Percentiles rank a stretch among this genome's conserved stretches.
phyloP scores from a whole-genome alignment of 805 yeast species.

The Kodamaea lidongshanica region DNA sequence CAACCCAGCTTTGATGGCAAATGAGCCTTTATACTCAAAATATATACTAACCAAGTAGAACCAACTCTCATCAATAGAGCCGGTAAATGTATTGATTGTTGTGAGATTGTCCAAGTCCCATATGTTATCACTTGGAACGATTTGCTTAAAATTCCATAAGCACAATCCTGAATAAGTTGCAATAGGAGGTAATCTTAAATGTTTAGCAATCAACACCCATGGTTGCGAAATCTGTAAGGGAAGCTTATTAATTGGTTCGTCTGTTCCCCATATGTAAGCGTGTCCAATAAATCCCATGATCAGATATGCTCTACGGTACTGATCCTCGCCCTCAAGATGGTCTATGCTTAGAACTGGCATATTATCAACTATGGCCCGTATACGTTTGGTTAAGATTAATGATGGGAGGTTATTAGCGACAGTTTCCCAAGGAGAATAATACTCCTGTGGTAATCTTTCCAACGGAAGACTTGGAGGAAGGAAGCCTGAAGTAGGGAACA shows the following conservation, averaged over 20 bases:
- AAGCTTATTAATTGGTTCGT: conserved; percentile 51
- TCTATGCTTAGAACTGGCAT: conserved; percentile 53
- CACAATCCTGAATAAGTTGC: conserved; percentile 85
- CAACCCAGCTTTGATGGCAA: conserved; percentile 59
- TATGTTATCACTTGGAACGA: conserved; percentile 38
- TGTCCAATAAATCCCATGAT: conserved; percentile 75
- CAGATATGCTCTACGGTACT: conserved; percentile 75
- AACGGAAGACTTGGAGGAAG: conserved; percentile 68
- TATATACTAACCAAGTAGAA: conserved; percentile 83
- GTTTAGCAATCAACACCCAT: conserved; percentile 49
- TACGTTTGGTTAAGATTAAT: conserved; percentile 55
- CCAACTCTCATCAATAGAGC: conserved; percentile 90
- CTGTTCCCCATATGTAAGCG: conserved; percentile 85
- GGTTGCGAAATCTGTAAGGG: conserved; percentile 72
- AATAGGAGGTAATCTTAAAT: conserved; percentile 73
- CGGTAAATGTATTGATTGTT: conserved; percentile 80
- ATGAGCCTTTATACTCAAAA: conserved; percentile 78
- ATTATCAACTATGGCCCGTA: conserved; percentile 57
- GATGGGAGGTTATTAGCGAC: conserved; percentile 65
- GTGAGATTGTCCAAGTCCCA: conserved; percentile 66
- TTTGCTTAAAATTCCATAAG: conserved; percentile 78
- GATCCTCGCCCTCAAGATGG: conserved; percentile 38
- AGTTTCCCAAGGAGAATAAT: conserved; percentile 74
- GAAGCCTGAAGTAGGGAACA: conserved; percentile 70
- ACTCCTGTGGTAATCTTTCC: conserved; percentile 49